These are phyloP conservation scores for Mycena alexandri DNA, from an alignment of 768 basidiomycete species.

Conservation along the genomic window DNA sequence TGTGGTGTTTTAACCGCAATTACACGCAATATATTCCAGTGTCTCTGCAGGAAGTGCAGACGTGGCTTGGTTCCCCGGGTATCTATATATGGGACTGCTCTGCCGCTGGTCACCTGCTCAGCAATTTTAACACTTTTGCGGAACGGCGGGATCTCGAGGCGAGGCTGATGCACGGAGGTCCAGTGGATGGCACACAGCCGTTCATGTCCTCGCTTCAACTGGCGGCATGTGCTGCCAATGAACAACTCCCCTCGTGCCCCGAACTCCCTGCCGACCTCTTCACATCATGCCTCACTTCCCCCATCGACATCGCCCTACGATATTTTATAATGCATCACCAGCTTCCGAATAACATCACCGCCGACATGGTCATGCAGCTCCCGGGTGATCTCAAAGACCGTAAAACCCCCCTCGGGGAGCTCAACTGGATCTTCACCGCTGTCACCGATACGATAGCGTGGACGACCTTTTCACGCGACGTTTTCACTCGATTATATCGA, in stretches of 20 bases:
- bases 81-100: slow-evolving; percentile 99
- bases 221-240: slow-evolving; percentile 92
- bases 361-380: slow-evolving; percentile 94
- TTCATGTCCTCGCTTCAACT: slow-evolving; percentile 93
- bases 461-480: slow-evolving; percentile 95
- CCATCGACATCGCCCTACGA: slow-evolving; percentile 96
- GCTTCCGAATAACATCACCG: slow-evolving; percentile 81
- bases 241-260: slow-evolving; percentile 93
- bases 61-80: slow-evolving; percentile 93
- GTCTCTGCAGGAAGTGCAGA: slow-evolving; percentile 92
- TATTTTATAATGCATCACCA: slow-evolving; percentile 94
- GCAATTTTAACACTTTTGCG: slow-evolving; percentile 88
- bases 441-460: slow-evolving; percentile 99
- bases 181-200: slow-evolving; percentile 72
- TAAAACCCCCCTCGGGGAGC: slow-evolving; percentile 94
- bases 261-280: slow-evolving; percentile 98
- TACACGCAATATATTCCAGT: slow-evolving; percentile 99
- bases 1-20: slow-evolving; percentile 98
- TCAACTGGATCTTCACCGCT: slow-evolving; percentile 99
- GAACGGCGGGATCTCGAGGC: slow-evolving; percentile 80
- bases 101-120: slow-evolving; percentile 93
- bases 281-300: slow-evolving; percentile 97
- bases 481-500: slow-evolving; percentile 93
- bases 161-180: slow-evolving; percentile 68
- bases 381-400: slow-evolving; percentile 98